These are phyloP conservation scores for Vinca major DNA, from an alignment of 305 asterid genomes.

Conservation along the genomic window DNA sequence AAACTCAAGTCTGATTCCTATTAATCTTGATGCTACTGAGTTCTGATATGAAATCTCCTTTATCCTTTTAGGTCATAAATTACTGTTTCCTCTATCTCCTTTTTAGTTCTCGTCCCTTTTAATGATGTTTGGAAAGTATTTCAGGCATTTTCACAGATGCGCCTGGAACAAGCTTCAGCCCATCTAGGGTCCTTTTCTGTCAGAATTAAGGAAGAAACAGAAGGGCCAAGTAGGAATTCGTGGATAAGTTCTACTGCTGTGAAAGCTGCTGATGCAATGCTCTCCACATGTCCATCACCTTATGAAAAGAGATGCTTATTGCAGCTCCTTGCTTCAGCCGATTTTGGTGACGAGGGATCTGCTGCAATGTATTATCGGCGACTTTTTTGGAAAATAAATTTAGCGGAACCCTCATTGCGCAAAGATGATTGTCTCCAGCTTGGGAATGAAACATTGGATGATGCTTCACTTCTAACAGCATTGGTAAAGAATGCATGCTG, in stretches of 20 bases:
- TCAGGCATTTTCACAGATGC: conserved; percentile 98
- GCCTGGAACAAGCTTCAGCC: conserved; percentile 89
- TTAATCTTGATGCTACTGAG: background rate
- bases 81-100: background rate
- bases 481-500: conserved; percentile 77
- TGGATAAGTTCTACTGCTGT: conserved; percentile 73
- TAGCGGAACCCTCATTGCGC: conserved; percentile 90
- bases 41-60: background rate
- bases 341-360: conserved; percentile 89
- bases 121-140: background rate
- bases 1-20: background rate
- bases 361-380: conserved; percentile 61
- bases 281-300: conserved; percentile 75
- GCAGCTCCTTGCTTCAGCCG: conserved; percentile 79
- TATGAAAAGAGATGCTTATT: conserved; percentile 89
- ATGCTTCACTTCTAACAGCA: conserved; percentile 69
- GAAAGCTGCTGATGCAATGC: conserved; percentile 94
- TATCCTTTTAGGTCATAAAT: background rate
- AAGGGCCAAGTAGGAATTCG: conserved; percentile 48
- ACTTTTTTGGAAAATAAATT: conserved; percentile 73
- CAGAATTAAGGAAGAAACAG: conserved; percentile 88
- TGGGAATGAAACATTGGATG: conserved; percentile 76
- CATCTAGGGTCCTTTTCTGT: conserved; percentile 85
- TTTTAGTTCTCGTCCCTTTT: background rate
- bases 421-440: conserved; percentile 76